phyloP scores from a whole-genome alignment of 441 rosid species.

The Erodium moschatum region DNA sequence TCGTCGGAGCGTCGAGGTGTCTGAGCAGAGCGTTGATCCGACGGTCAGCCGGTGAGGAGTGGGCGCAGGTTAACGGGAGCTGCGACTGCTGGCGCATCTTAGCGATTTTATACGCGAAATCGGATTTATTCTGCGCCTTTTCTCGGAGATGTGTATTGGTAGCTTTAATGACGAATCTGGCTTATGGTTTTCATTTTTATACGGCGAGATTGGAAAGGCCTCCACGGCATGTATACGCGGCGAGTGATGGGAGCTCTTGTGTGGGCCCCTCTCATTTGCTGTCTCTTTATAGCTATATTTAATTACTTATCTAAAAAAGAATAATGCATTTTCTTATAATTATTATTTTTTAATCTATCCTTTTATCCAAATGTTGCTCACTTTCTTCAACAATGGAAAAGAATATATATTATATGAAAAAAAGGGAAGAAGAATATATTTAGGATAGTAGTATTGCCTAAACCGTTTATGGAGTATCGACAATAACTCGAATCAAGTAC shows the following conservation, averaged over 20 bases:
- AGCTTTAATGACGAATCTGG: too few relatives aligned
- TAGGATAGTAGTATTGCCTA: too few relatives aligned
- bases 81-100: slow-evolving; percentile 22
- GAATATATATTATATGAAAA: too few relatives aligned
- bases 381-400: too few relatives aligned
- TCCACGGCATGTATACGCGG: background rate
- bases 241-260: background rate
- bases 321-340: too few relatives aligned
- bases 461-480: too few relatives aligned
- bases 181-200: background rate
- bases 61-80: too few relatives aligned
- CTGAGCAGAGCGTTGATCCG: slow-evolving; percentile 50
- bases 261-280: background rate
- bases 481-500: too few relatives aligned
- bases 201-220: background rate
- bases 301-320: background rate
- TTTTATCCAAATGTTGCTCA: too few relatives aligned
- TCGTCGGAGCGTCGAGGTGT: slow-evolving; percentile 34
- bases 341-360: too few relatives aligned
- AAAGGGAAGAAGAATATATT: too few relatives aligned
- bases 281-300: background rate
- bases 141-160: background rate
- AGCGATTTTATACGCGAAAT: background rate
- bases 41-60: slow-evolving; percentile 42
- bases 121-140: background rate